Percentiles rank a stretch among this genome's conserved stretches.
These are phyloP conservation scores for Pulveroboletus sp. DNA, from an alignment of 768 basidiomycete species.

Conservation along the genomic window DNA sequence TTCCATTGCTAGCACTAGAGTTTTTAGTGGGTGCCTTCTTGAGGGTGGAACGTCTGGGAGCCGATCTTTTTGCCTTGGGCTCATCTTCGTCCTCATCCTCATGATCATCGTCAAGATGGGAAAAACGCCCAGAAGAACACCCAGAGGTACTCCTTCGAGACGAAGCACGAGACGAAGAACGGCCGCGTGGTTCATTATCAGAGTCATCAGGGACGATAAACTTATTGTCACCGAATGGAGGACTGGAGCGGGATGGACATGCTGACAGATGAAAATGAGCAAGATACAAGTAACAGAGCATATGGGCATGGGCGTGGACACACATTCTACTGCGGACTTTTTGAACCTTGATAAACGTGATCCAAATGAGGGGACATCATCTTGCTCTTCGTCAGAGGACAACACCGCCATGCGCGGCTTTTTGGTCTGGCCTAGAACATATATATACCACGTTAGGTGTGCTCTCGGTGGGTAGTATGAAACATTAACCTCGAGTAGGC, in stretches of 20 bases:
- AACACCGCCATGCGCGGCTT: constrained; percentile 54
- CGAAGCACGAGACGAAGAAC: constrained; percentile 47
- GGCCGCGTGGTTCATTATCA: constrained; percentile 50
- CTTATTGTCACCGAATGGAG: constrained; percentile 60
- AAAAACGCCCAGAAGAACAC: constrained; percentile 31
- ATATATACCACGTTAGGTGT: constrained; percentile 6
- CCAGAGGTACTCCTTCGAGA: constrained; percentile 36
- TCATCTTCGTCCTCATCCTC: constrained; percentile 30
- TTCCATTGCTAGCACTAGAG: constrained; percentile 28
- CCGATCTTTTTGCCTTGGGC: constrained; percentile 35
- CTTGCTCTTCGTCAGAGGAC: constrained; percentile 47
- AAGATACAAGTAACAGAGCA: neutral
- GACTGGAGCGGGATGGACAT: constrained; percentile 34
- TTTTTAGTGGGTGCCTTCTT: constrained; percentile 28
- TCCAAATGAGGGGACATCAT: constrained; percentile 45
- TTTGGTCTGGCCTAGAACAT: constrained; percentile 44
- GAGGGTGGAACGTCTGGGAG: constrained; percentile 30
- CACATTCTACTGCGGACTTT: constrained; percentile 57
- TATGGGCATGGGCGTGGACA: constrained; percentile 5
- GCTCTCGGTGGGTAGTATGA: neutral
- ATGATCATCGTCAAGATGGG: constrained; percentile 37
- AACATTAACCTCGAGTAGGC: constrained; percentile 22
- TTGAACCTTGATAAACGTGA: constrained; percentile 60
- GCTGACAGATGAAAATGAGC: constrained; percentile 28
- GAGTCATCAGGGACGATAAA: constrained; percentile 68